Evolutionary conservation across 208 protist species (phyloP), one percentile per base, ranked within the genome.

Genomic region (Trypanosoma theileri): DNA sequence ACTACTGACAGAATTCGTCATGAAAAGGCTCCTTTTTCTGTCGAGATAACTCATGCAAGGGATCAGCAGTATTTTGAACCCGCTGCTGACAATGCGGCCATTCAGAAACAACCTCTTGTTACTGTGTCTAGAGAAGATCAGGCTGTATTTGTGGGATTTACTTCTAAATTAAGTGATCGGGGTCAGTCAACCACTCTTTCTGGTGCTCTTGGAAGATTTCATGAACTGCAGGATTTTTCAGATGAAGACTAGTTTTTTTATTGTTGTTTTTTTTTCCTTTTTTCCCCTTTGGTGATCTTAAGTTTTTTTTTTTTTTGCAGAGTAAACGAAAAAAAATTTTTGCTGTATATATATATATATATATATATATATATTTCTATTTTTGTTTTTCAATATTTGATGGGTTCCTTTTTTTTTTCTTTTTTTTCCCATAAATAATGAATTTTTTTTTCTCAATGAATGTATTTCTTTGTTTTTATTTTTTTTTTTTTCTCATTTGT

Each of bases 51-150:
- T 51, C 2, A 28, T 24, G 40, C 69, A 35, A 66, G 31, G 13
- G 83, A 89, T 61, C 54, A 55, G 17, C 44, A 71, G 26, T 85
- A 89, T 63, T 89, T 89, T 78, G 80, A 89, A 69, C 67, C 74
- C 19, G 57, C 73, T 42, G 44, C 59, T 54, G 66, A 70, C 28
- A 76, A 71, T 67, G 61, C 55, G 1, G 66, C 65, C 57, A 71
- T 69, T 48, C 65, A 73, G 42, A 62, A 73, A 42, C 45, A 78
- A 21, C 63, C 66, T 17, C 59, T 72, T 53, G 59, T 63, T 59
- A 48, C 66, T 14, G 59, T 78, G 10, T 61, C 73, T 35, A 69
- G 66, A 62, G 66, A 71, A 22, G 73, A 78, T 51, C 73, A 78
- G 50, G 58, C 66, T 61, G 66, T 78, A 44, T 78, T 78, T 68